Conservation (phyloP, 768 basidiomycete genomes). For the Termitomyces bulborhizus region DNA sequence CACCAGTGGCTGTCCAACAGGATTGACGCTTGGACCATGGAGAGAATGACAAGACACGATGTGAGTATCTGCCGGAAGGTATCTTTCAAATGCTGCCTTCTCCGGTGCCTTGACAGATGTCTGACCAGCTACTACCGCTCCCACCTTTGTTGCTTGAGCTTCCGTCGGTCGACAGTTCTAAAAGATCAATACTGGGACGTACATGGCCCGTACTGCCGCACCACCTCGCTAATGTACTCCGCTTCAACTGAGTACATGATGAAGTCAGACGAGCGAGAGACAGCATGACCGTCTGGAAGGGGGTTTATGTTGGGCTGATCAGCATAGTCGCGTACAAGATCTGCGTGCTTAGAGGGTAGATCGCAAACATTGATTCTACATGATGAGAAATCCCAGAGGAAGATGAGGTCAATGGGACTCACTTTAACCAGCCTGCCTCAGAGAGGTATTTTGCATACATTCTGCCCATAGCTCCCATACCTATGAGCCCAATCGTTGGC, state of each 20-base stretch:
- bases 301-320: constrained; percentile 55
- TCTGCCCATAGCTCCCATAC: constrained; percentile 96
- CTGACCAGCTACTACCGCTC: constrained; percentile 91
- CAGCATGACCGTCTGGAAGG: constrained; percentile 75
- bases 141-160: constrained; percentile 78
- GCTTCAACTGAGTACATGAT: constrained; percentile 96
- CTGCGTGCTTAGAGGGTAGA: constrained; percentile 62
- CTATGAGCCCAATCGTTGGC: constrained; percentile 85
- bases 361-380: constrained; percentile 10
- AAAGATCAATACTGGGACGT: constrained; percentile 21
- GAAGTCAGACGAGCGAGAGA: constrained; percentile 86
- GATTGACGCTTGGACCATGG: constrained; percentile 87
- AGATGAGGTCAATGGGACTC: constrained; percentile 7
- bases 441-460: constrained; percentile 87
- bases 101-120: constrained; percentile 98
- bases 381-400: background rate
- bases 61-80: constrained; percentile 79
- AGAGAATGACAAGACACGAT: constrained; percentile 94
- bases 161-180: constrained; percentile 1
- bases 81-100: constrained; percentile 78
- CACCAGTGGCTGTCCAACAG: constrained; percentile 87
- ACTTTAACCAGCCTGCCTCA: constrained; percentile 87
- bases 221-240: constrained; percentile 78
- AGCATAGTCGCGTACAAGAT: constrained; percentile 52
- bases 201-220: constrained; percentile 90